Conservation (phyloP, 2,329 filamentous ascomycete genomes). For the Zalaria sp. region DNA sequence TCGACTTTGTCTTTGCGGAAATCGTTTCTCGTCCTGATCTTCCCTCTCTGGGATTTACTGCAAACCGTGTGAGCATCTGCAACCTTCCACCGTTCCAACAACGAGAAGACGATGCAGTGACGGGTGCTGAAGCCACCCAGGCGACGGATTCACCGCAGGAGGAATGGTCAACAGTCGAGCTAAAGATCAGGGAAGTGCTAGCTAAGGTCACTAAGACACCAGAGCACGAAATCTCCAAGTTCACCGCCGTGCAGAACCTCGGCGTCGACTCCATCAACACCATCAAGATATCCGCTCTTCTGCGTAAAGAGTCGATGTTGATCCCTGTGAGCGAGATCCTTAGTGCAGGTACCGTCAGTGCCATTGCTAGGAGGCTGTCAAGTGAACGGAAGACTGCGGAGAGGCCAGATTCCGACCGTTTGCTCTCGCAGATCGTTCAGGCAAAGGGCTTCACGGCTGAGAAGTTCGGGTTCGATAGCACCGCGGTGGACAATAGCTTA, state of each 20-base stretch:
- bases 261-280: conserved; percentile 86
- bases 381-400: conserved; percentile 4
- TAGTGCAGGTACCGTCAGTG: conserved; percentile 46
- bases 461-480: conserved; percentile 22
- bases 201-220: conserved; percentile 47
- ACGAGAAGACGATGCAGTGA: conserved; percentile 1
- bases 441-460: conserved; percentile 1
- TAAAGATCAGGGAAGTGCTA: conserved; percentile 31
- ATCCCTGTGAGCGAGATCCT: conserved; percentile 61
- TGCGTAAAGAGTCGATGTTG: conserved; percentile 48
- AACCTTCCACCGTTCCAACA: conserved; percentile 37
- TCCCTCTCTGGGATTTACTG: conserved; percentile 41
- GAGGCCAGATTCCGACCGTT: background rate
- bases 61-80: conserved; percentile 46
- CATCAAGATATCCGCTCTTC: conserved; percentile 63
- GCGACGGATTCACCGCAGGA: conserved; percentile 1
- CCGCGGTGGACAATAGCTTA: conserved; percentile 45
- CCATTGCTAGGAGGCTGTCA: conserved; percentile 36
- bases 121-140: background rate
- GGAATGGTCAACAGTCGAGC: conserved; percentile 20
- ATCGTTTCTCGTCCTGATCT: conserved; percentile 37
- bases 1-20: conserved; percentile 46
- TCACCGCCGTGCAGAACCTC: conserved; percentile 63
- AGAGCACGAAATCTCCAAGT: conserved; percentile 40
- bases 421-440: conserved; percentile 3